A percentile compares a stretch with the other conserved stretches of the same genome.
Evolutionary conservation across 139 green algal species (phyloP).

Genomic region (Chlamydomonas schloesseri): DNA sequence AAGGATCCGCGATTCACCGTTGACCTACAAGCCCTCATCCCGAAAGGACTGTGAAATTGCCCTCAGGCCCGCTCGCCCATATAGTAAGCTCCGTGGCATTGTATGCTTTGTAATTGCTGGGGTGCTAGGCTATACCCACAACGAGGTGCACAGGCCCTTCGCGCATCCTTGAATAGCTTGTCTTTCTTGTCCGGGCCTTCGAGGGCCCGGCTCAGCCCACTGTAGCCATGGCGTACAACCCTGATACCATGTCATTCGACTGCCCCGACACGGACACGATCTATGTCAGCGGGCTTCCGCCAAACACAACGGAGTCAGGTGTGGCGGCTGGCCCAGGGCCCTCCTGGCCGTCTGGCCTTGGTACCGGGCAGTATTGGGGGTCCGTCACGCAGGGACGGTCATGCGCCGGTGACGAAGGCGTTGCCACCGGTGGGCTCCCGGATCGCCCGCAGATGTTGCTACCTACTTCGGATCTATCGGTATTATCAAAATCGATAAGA

Average conservation of each 20-base stretch:
- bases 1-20: no score
- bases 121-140: no score
- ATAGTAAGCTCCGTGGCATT: no score
- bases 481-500: constrained; percentile 75
- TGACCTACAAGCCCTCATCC: no score
- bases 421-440: neutral
- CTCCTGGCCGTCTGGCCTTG: neutral
- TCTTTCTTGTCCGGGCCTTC: neutral
- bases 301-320: constrained; percentile 66
- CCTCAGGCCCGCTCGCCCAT: no score
- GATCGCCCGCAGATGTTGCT: constrained; percentile 60
- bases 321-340: constrained; percentile 16
- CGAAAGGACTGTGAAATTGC: no score
- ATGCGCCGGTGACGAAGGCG: constrained; percentile 17
- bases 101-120: no score
- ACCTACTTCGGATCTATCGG: constrained; percentile 88
- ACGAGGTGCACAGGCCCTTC: no score
- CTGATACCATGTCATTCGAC: constrained; percentile 75
- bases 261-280: constrained; percentile 77
- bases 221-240: constrained; percentile 70
- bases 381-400: neutral
- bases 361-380: neutral
- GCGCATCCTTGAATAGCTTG: neutral
- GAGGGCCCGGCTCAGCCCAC: neutral
- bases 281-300: constrained; percentile 74